Conservation (phyloP, 768 basidiomycete species). For the Agrocybe praecox region DNA sequence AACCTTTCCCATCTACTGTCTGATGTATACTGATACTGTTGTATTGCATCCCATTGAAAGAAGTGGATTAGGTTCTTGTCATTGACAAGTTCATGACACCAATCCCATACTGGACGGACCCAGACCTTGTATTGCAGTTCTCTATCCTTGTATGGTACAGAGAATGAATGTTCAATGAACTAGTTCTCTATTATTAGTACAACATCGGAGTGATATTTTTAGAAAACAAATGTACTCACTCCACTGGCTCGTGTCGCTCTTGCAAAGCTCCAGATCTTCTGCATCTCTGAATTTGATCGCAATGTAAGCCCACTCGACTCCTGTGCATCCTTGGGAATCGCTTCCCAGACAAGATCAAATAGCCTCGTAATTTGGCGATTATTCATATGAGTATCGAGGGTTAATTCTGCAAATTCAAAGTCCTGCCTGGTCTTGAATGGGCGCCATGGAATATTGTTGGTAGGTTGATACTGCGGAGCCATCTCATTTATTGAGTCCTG, state of each 20-base stretch:
- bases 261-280: background rate
- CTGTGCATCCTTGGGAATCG: background rate
- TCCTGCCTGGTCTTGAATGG: conserved; percentile 27
- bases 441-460: conserved; percentile 19
- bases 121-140: conserved; percentile 2
- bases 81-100: conserved; percentile 22
- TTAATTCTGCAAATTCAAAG: conserved; percentile 26
- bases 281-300: background rate
- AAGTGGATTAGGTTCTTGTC: conserved; percentile 19
- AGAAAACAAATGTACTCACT: background rate
- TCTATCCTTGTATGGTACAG: conserved; percentile 4
- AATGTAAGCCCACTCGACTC: background rate
- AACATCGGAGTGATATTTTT: background rate
- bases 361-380: conserved; percentile 19
- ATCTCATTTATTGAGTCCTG: no score
- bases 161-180: conserved; percentile 4
- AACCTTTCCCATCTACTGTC: conserved; percentile 25
- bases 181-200: conserved; percentile 6
- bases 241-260: background rate
- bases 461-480: no score
- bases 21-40: conserved; percentile 22
- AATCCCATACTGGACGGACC: conserved; percentile 6
- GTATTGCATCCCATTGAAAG: conserved; percentile 20
- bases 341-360: conserved; percentile 1
- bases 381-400: conserved; percentile 5